A percentile compares a stretch with the other conserved stretches of the same genome.
Conservation (phyloP, 495 filamentous ascomycete genomes). For the Penicillium arizonense region DNA sequence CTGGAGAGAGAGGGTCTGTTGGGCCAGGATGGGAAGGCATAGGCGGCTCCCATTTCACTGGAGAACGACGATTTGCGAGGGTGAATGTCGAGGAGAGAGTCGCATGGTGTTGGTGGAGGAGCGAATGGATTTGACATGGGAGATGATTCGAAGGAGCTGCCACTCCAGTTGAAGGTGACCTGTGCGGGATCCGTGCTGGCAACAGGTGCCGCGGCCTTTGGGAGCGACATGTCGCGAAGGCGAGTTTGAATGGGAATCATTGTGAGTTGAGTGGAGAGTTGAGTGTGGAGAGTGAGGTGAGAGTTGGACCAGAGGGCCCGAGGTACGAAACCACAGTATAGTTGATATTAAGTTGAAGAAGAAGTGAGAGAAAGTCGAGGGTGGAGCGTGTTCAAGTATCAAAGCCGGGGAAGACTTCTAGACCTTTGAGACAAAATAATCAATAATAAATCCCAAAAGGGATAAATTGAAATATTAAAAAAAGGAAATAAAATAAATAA, state of each 20-base stretch:
- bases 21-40: slow-evolving; percentile 55
- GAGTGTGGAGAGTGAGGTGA: not conserved
- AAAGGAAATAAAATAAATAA: slow-evolving; percentile 9
- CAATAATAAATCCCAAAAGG: not conserved
- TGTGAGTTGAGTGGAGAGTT: slow-evolving; percentile 4
- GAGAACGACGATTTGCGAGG: slow-evolving; percentile 50
- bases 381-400: slow-evolving; percentile 10
- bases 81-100: slow-evolving; percentile 42
- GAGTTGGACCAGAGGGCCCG: too few species aligned
- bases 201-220: slow-evolving; percentile 23
- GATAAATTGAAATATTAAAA: slow-evolving; percentile 11
- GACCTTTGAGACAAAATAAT: slow-evolving; percentile 8
- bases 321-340: not conserved
- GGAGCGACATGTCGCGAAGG: slow-evolving; percentile 22
- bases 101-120: slow-evolving; percentile 39
- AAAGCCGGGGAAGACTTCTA: slow-evolving; percentile 35
- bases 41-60: slow-evolving; percentile 42
- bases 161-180: slow-evolving; percentile 40
- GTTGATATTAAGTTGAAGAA: not conserved
- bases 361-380: slow-evolving; percentile 6
- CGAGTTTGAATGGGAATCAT: slow-evolving; percentile 31
- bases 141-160: slow-evolving; percentile 35
- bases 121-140: slow-evolving; percentile 35
- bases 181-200: slow-evolving; percentile 33
- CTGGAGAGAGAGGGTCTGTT: slow-evolving; percentile 45